These are phyloP conservation scores for Cladophialophora immunda DNA, from an alignment of 2,329 filamentous ascomycete species.

Conservation along the genomic window DNA sequence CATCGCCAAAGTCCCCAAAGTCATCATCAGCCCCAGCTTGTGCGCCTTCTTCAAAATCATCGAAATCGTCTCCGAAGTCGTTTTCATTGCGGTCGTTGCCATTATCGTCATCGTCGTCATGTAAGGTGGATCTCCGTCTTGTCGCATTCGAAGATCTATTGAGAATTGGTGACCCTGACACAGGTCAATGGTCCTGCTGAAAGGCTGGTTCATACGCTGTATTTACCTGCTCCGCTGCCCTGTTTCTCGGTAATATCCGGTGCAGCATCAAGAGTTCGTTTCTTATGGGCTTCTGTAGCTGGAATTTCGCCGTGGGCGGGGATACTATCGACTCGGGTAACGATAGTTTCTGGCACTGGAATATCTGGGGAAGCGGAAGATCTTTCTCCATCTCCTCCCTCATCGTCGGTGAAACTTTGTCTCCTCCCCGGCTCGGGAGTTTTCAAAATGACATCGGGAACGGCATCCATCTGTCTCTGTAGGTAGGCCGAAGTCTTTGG, in stretches of 20 bases:
- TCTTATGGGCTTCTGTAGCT: conserved; percentile 50
- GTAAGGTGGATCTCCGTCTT: conserved; percentile 44
- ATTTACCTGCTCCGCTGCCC: conserved; percentile 66
- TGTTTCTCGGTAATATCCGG: conserved; percentile 54
- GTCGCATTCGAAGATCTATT: conserved; percentile 53
- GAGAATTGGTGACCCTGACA: conserved; percentile 65
- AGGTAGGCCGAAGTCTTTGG: conserved; percentile 68
- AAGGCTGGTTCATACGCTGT: conserved; percentile 43
- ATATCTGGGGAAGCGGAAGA: conserved; percentile 24
- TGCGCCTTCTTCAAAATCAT: conserved; percentile 62
- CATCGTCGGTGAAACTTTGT: conserved; percentile 20
- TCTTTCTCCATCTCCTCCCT: not conserved
- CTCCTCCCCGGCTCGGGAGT: conserved; percentile 43
- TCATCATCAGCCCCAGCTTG: conserved; percentile 61
- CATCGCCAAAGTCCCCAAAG: conserved; percentile 73
- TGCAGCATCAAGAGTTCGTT: conserved; percentile 52
- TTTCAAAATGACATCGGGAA: conserved; percentile 65
- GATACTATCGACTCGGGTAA: conserved; percentile 54
- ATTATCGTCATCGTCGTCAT: conserved; percentile 35
- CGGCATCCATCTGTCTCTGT: conserved; percentile 65
- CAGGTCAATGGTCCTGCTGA: conserved; percentile 67
- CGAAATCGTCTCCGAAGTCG: conserved; percentile 71
- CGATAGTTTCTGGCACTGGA: conserved; percentile 53
- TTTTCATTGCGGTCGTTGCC: conserved; percentile 55
- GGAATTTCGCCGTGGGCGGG: conserved; percentile 48